Percentiles rank a stretch among this genome's conserved stretches.
These are phyloP conservation scores for Triadica sebifera DNA, from an alignment of 345 rosid genomes.

Conservation along the genomic window DNA sequence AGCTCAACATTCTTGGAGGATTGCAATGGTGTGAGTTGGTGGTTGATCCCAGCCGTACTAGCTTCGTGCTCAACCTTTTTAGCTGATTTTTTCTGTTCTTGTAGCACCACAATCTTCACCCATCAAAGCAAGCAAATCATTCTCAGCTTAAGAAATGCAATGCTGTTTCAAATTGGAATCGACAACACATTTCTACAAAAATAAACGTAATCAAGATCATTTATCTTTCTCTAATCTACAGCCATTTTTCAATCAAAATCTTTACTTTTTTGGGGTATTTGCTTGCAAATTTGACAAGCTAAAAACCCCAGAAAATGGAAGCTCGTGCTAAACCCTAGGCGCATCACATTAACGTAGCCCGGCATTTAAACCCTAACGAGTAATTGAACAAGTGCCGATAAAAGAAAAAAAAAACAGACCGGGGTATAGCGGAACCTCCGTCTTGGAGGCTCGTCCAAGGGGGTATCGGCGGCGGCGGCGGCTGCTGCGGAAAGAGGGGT, in stretches of 20 bases:
- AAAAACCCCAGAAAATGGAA: not conserved
- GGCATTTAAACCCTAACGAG: not conserved
- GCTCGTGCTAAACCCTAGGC: not conserved
- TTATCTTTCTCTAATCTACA: not conserved
- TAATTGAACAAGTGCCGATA: not conserved
- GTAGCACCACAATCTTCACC: slow-evolving; percentile 64
- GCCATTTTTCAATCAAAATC: not conserved
- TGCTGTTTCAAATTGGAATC: not conserved
- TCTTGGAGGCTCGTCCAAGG: slow-evolving; percentile 58
- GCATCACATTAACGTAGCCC: not conserved
- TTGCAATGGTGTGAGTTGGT: slow-evolving; percentile 26
- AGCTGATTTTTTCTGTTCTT: slow-evolving; percentile 48
- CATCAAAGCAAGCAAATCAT: slow-evolving; percentile 8
- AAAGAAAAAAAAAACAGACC: slow-evolving; percentile 39
- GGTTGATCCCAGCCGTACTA: slow-evolving; percentile 33
- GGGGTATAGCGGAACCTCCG: slow-evolving; percentile 89
- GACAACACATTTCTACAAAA: not conserved
- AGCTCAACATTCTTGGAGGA: slow-evolving; percentile 37
- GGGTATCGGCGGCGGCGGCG: slow-evolving; percentile 30
- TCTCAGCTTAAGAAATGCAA: not conserved
- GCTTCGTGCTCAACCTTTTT: slow-evolving; percentile 48
- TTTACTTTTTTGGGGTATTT: not conserved
- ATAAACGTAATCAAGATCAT: not conserved
- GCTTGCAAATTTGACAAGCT: not conserved
- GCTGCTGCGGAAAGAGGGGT: slow-evolving; percentile 61